These are phyloP conservation scores for Pseudodiploospora longispora DNA, from an alignment of 2,329 filamentous ascomycete genomes.

Conservation along the genomic window DNA sequence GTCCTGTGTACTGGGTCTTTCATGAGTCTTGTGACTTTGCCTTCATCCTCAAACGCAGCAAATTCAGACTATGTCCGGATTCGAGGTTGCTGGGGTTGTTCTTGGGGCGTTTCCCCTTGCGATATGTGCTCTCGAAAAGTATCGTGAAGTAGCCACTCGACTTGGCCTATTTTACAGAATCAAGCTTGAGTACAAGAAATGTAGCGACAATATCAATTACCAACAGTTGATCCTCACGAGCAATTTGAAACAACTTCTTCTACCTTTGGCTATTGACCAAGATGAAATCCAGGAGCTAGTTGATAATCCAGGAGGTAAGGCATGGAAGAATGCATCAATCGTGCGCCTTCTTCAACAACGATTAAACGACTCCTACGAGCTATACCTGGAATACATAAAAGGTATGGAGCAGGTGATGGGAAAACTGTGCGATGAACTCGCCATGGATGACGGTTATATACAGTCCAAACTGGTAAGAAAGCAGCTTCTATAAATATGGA, in stretches of 20 bases:
- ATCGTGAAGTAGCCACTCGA: conserved; percentile 4
- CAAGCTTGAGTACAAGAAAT: conserved; percentile 6
- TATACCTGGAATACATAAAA: conserved; percentile 11
- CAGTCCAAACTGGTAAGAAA: conserved; percentile 10
- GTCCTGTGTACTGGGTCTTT: no score
- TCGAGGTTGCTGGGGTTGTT: conserved; percentile 12
- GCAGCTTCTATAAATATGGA: neutral
- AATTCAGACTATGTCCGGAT: conserved; percentile 7
- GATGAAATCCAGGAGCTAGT: conserved; percentile 11
- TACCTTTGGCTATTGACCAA: conserved; percentile 14
- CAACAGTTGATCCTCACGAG: conserved; percentile 9
- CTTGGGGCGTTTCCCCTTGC: conserved; percentile 10
- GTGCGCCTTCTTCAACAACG: conserved; percentile 8
- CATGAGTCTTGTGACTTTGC: no score
- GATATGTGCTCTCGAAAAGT: conserved; percentile 9
- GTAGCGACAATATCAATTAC: conserved; percentile 12
- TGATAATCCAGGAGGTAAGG: conserved; percentile 9
- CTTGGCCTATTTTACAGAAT: conserved; percentile 4
- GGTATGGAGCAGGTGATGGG: conserved; percentile 9
- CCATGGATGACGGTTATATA: conserved; percentile 8
- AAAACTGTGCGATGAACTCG: conserved; percentile 13
- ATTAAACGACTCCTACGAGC: conserved; percentile 11
- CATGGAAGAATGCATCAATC: conserved; percentile 12
- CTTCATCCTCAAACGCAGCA: no score
- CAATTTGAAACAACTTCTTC: conserved; percentile 14